Evolutionary conservation across 306 rosid species (phyloP).

Genomic region (Inga leiocalycina): DNA sequence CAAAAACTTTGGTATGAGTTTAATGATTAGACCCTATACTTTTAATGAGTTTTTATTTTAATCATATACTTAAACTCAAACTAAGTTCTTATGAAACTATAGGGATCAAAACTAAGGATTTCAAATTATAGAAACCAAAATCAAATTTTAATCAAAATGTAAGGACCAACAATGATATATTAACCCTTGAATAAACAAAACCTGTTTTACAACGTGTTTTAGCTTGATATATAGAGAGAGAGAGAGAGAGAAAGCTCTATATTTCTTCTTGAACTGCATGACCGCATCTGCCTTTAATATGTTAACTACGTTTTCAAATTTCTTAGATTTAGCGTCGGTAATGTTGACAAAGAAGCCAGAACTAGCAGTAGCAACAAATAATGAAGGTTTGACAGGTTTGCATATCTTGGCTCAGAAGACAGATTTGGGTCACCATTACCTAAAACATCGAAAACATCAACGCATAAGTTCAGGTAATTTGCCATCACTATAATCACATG

Average conservation of each 20-base stretch:
- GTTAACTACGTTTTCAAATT: not conserved
- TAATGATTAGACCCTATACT: no score
- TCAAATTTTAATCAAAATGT: no score
- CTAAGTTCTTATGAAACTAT: no score
- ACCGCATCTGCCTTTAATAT: not conserved
- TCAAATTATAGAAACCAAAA: no score
- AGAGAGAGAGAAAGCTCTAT: not conserved
- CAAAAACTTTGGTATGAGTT: no score
- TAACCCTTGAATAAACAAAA: no score
- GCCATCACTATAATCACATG: not conserved
- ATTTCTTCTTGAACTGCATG: not conserved
- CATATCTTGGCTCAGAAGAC: conserved; percentile 35
- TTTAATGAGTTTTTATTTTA: no score
- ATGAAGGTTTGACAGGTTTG: conserved; percentile 1
- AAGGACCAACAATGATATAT: no score
- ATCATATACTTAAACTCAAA: no score
- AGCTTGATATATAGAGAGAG: not conserved
- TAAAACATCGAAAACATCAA: not conserved
- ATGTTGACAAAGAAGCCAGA: not conserved
- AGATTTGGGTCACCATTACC: conserved; percentile 4
- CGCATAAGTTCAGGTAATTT: conserved; percentile 25
- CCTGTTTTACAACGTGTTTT: not conserved
- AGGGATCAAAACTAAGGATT: no score
- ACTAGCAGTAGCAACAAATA: conserved; percentile 21
- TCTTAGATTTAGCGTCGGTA: conserved; percentile 31